phyloP scores from a whole-genome alignment of 306 rosid genomes.

The Datisca glomerata region DNA sequence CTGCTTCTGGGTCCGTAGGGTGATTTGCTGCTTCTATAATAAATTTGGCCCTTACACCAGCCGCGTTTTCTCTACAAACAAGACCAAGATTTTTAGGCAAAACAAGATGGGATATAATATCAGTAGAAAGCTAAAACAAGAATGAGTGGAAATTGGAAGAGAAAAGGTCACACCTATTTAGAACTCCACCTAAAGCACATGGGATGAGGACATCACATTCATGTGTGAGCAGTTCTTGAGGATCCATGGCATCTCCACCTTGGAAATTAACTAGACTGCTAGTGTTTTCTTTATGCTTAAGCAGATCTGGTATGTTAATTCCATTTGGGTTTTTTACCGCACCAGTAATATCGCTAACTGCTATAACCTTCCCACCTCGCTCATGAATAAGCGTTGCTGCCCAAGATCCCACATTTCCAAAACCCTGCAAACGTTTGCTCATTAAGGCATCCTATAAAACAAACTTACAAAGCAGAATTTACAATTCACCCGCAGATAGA shows the following conservation, averaged over 20 bases:
- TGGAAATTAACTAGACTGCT: conserved; percentile 27
- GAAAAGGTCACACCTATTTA: conserved; percentile 30
- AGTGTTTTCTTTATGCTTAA: conserved; percentile 30
- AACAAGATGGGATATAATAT: background rate
- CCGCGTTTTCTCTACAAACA: conserved; percentile 41
- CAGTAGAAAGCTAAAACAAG: background rate
- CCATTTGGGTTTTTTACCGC: conserved; percentile 38
- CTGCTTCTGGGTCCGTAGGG: conserved; percentile 55
- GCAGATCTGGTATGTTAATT: conserved; percentile 22
- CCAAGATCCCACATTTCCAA: conserved; percentile 82
- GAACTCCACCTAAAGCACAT: conserved; percentile 53
- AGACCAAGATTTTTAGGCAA: background rate
- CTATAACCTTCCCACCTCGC: conserved; percentile 43
- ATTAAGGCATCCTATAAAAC: background rate
- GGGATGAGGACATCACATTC: conserved; percentile 54
- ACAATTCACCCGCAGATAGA: background rate
- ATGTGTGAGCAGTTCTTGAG: conserved; percentile 27
- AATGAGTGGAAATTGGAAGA: background rate
- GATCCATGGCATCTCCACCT: conserved; percentile 36
- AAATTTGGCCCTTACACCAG: conserved; percentile 40
- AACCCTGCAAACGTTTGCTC: conserved; percentile 36
- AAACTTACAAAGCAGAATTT: background rate
- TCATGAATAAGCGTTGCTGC: conserved; percentile 37
- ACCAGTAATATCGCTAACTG: conserved; percentile 47
- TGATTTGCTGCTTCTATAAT: conserved; percentile 53